phyloP scores from a whole-genome alignment of 257 asterid species.

The Pogostemon cablin region DNA sequence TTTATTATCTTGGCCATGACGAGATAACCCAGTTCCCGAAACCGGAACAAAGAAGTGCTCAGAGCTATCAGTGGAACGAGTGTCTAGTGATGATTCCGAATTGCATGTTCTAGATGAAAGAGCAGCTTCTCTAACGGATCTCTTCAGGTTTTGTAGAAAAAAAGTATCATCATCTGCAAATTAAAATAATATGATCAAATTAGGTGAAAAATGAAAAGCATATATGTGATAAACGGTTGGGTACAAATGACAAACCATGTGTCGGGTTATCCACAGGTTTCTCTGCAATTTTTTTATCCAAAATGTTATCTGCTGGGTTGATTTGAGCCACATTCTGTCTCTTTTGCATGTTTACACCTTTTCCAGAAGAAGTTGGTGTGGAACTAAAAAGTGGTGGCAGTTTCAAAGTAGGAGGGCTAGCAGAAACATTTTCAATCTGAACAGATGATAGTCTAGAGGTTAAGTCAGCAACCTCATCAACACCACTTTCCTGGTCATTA shows the following conservation, averaged over 20 bases:
- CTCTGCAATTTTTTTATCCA: constrained; percentile 56
- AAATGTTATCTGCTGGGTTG: constrained; percentile 52
- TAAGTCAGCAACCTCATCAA: constrained; percentile 72
- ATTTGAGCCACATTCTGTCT: constrained; percentile 58
- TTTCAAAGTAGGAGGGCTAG: constrained; percentile 80
- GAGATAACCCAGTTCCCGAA: constrained; percentile 71
- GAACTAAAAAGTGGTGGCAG: constrained; percentile 96
- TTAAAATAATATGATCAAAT: constrained; percentile 14
- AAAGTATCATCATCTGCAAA: constrained; percentile 71
- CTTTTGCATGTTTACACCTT: constrained; percentile 76
- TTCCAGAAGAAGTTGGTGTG: constrained; percentile 83
- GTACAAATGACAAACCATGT: constrained; percentile 56
- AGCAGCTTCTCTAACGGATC: constrained; percentile 98
- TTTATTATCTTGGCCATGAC: constrained; percentile 57
- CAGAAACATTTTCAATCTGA: constrained; percentile 79
- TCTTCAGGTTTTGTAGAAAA: constrained; percentile 80
- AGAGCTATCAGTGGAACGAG: constrained; percentile 82
- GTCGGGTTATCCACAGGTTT: constrained; percentile 53
- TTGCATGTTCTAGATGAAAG: constrained; percentile 59
- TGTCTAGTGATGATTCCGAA: constrained; percentile 74
- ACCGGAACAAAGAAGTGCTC: constrained; percentile 91
- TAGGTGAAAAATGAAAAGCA: constrained; percentile 29
- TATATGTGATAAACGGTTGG: constrained; percentile 20
- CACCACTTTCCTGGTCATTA: constrained; percentile 63
- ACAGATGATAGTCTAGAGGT: constrained; percentile 73